These are phyloP conservation scores for Linum lewisii DNA, from an alignment of 345 rosid species.

Conservation along the genomic window DNA sequence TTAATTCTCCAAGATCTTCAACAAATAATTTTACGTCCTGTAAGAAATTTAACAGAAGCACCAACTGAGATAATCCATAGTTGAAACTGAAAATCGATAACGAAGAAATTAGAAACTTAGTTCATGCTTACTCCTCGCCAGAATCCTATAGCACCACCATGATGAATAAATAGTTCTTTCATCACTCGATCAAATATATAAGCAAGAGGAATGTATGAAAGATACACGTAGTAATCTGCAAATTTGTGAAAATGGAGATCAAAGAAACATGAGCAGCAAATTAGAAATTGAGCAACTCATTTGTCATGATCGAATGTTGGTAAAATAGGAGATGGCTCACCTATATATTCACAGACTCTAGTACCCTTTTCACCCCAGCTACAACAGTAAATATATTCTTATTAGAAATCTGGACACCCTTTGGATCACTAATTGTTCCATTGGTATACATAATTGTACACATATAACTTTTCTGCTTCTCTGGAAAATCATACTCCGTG, in stretches of 20 bases:
- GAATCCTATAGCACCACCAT: conserved; percentile 82
- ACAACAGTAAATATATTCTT: conserved; percentile 65
- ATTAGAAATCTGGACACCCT: conserved; percentile 92
- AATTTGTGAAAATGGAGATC: conserved; percentile 9
- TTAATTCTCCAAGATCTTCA: conserved; percentile 83
- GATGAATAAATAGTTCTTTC: conserved; percentile 67
- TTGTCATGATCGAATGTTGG: too few species aligned
- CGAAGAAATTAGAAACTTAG: background rate
- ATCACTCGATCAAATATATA: conserved; percentile 90
- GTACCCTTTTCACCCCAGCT: conserved; percentile 56
- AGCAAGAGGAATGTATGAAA: conserved; percentile 95
- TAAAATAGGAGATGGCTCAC: conserved; percentile 29
- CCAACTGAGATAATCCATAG: background rate
- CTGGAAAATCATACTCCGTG: conserved; percentile 70
- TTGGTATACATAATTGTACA: conserved; percentile 98
- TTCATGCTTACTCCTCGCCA: conserved; percentile 81
- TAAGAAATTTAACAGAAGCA: conserved; percentile 11
- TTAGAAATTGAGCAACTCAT: too few species aligned
- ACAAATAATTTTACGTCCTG: conserved; percentile 86
- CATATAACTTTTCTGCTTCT: conserved; percentile 59
- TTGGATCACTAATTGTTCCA: conserved; percentile 99
- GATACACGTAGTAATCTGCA: conserved; percentile 66
- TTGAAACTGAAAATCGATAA: background rate
- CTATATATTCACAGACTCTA: conserved; percentile 56
- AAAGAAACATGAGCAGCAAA: too few species aligned